Base-by-base conservation (phyloP, 331 rosid genomes). In the Pyrus hybrid region DNA sequence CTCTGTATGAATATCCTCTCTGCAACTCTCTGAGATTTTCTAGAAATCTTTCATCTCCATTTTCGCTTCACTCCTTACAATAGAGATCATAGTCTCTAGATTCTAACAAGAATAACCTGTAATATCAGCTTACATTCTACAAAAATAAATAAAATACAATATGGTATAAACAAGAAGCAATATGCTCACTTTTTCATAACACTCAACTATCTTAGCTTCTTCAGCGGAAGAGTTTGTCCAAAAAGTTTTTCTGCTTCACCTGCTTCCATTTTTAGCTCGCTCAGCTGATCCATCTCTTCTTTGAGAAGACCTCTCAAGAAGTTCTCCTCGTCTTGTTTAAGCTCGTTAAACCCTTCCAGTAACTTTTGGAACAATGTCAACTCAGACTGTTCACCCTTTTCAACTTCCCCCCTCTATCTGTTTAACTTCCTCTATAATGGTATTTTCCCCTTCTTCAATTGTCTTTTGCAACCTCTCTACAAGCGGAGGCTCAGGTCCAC, bases 401-500 rank as follows among this genome's bases (percentile, higher is more conserved):
- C 96, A 17, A 94, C 92, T 70, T 90, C 13, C 91, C 91, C 60
- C 86, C 80, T 91, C 97, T 29, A 94, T 70, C 83, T 86, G 63
- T 80, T 94, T 87, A 41, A 90, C 97, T 85, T 94, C 97, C 79
- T 82, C 86, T 61, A 84, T 83, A 25, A 94, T 85, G 26, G 83
- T 83, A 73, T 78, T 81, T 73, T 94, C 99, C 71, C 99, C 99
- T 76, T 89, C 91, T 85, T 88, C 97, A n/a, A 94, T 85, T 43
- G 74, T 90, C 81, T 92, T 94, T 90, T 94, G 93, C 58, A 94
- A 68, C 82, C 97, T 89, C 81, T 94, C 97, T 41, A 89, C 99
- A 25, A 90, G 67, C 4, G 96, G 85, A 63, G 99, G 99, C 85
- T 94, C 97, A 7, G 97, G 99, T 43, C 99, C 97, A 6, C 99